These are phyloP conservation scores for Apophysomyces variabilis DNA, from an alignment of 371 early-diverging fungal genomes.

Conservation along the genomic window DNA sequence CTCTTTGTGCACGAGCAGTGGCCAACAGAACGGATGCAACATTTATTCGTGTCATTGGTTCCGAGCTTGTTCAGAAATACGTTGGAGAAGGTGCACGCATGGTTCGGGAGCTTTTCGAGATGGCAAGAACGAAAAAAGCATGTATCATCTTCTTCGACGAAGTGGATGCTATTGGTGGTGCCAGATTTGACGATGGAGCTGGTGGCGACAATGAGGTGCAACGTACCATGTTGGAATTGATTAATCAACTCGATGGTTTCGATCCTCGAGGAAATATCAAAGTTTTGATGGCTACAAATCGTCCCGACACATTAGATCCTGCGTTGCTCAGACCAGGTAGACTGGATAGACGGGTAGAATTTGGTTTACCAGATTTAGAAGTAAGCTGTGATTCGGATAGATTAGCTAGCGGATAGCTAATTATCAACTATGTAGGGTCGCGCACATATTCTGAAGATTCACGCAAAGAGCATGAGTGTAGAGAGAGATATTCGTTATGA, in stretches of 20 bases:
- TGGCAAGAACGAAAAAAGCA: slow-evolving; percentile 87
- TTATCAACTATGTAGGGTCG: slow-evolving; percentile 66
- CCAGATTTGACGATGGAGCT: slow-evolving; percentile 86
- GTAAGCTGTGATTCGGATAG: slow-evolving; percentile 17
- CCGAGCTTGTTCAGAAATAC: slow-evolving; percentile 99
- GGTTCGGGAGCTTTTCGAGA: slow-evolving; percentile 99
- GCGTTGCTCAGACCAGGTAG: slow-evolving; percentile 98
- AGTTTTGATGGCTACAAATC: slow-evolving; percentile 99
- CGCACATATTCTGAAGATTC: slow-evolving; percentile 99
- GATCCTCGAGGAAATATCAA: slow-evolving; percentile 99
- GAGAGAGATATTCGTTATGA: slow-evolving; percentile 97
- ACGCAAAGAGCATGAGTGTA: slow-evolving; percentile 99
- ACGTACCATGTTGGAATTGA: slow-evolving; percentile 99
- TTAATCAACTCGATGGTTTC: slow-evolving; percentile 99
- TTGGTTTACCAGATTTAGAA: slow-evolving; percentile 98
- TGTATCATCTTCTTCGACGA: slow-evolving; percentile 99
- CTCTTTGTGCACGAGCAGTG: slow-evolving; percentile 98
- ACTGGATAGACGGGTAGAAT: slow-evolving; percentile 99
- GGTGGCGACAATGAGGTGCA: slow-evolving; percentile 97
- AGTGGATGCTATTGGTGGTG: slow-evolving; percentile 99
- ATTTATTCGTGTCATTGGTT: slow-evolving; percentile 99
- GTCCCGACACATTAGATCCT: slow-evolving; percentile 98
- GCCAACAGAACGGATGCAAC: slow-evolving; percentile 99
- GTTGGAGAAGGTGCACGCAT: slow-evolving; percentile 99
- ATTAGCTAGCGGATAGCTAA: too few relatives aligned